Base-by-base conservation (phyloP, 352 stramenopile genomes). In the Globisporangium irregulare region DNA sequence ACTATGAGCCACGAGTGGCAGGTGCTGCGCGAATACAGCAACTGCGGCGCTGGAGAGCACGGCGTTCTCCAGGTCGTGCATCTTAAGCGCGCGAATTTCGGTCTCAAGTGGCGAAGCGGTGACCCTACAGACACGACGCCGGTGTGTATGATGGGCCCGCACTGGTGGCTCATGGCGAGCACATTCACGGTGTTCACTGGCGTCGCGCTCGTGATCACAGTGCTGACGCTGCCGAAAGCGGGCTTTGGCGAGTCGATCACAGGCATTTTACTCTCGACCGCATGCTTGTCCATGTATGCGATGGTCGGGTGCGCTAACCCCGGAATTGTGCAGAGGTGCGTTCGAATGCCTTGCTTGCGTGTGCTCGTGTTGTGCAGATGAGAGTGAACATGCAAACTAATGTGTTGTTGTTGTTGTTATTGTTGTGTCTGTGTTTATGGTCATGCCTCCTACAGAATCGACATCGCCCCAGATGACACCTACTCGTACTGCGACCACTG, bases 401-500 rank as follows among this genome's bases (percentile, higher is more conserved):
- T 18, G 0, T 54, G 10, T 41, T 14, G 12, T 55, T 65, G 25
- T n/a, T 55, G 57, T n/a, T 50, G 46, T 20, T 50, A 36, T 20
- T 69, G 24, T 67, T 65, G 34, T 29, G 12, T 25, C 62, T 65
- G 15, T 32, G 29, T 32, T 53, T 20, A 43, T 18, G 20, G 18
- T 60, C 0, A 38, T 56, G 29, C 15, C 1, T 34, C 3, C 24
- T 15, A 8, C 34, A 68, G 57, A 32, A 65, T 75, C 15, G 57
- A 69, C 50, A 59, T 63, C 73, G 76, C 84, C 1, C 68, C 71
- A 14, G 74, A 84, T 41, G 79, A 90, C 3, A 80, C 79, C 18
- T 91, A 90, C 72, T 91, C 83, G 48, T 95, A 85, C 59, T 95
- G 87, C 69, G 84, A 90, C 63, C 75, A 91, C 66, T 95, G 87